phyloP scores from a whole-genome alignment of 306 rosid species.

The Prunus persica region Prunus_persica_NCBIv2 NC_034009.1:4484501-4485000 shows the following conservation, averaged over 20 bases:
- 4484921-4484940: no score
- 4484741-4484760: slow-evolving; percentile 49
- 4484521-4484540: neutral
- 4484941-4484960: neutral
- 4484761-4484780: slow-evolving; percentile 65
- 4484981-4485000: neutral
- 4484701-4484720: slow-evolving; percentile 61
- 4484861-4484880: no score
- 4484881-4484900: no score
- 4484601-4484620: slow-evolving; percentile 2
- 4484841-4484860: neutral
- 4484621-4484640: slow-evolving; percentile 68
- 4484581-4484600: neutral
- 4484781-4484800: slow-evolving; percentile 58
- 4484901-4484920: no score
- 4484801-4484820: neutral
- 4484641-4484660: slow-evolving; percentile 54
- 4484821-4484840: neutral
- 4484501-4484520: neutral
- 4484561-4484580: neutral
- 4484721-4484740: slow-evolving; percentile 57
- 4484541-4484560: neutral
- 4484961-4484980: neutral
- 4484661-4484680: slow-evolving; percentile 58
- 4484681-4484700: slow-evolving; percentile 46